Percentiles rank a stretch among this genome's conserved stretches.
Evolutionary conservation across 2,329 filamentous ascomycete genomes (phyloP).

Genomic region (Rutstroemia sydowiana): DNA sequence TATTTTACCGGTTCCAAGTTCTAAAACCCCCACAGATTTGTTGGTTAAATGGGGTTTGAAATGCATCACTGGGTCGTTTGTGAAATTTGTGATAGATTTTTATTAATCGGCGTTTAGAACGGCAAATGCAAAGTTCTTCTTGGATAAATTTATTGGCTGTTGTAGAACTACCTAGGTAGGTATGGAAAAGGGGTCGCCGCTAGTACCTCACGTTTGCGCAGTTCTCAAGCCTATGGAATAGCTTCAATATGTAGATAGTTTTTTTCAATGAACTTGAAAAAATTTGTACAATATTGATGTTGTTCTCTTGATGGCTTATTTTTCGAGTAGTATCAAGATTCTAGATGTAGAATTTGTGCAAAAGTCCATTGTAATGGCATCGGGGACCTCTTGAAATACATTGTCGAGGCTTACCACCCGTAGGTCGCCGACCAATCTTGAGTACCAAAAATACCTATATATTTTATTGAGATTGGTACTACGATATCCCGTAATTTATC

Average conservation of each 20-base stretch:
- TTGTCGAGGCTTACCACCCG: background rate
- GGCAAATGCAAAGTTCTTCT: background rate
- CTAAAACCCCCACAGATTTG: background rate
- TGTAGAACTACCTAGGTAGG: background rate
- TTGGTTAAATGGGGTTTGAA: background rate
- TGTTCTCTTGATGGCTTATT: background rate
- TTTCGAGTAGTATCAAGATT: background rate
- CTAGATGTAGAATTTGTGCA: background rate
- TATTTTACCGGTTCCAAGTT: no score
- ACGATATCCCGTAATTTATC: background rate
- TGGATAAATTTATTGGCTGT: background rate
- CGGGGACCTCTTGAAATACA: slow-evolving; percentile 3
- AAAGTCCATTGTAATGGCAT: background rate
- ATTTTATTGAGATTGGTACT: slow-evolving; percentile 1
- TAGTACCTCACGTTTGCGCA: background rate
- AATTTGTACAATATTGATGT: background rate
- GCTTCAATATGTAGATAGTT: no score
- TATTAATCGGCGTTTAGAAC: slow-evolving; percentile 3
- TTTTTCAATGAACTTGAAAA: no score
- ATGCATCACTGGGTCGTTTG: background rate
- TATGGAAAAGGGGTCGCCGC: background rate
- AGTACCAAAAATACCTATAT: background rate
- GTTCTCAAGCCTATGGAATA: no score
- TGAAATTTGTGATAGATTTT: background rate
- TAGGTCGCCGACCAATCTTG: slow-evolving; percentile 7